Evolutionary conservation across 2,329 filamentous ascomycete species (phyloP).

Genomic region (Diplodia scrobiculata): DNA sequence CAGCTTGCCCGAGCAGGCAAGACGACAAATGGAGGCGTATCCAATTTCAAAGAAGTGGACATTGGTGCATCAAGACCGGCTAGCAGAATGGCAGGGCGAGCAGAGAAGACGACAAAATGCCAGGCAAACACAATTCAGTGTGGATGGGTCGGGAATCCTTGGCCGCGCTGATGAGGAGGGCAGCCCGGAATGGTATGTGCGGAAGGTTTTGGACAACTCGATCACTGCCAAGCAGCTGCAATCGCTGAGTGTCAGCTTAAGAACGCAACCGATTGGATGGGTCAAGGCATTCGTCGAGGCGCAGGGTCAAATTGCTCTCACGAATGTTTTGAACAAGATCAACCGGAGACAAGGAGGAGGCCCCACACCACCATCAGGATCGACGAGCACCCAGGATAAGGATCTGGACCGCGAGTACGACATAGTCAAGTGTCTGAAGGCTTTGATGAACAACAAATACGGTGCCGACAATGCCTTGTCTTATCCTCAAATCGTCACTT

Average conservation of each 20-base stretch:
- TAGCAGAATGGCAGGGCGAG: constrained; percentile 92
- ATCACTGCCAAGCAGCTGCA: constrained; percentile 89
- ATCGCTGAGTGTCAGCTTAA: constrained; percentile 88
- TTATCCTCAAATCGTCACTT: constrained; percentile 87
- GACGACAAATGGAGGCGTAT: constrained; percentile 94
- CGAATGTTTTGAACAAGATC: constrained; percentile 89
- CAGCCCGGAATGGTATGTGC: constrained; percentile 96
- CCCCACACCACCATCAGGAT: constrained; percentile 62
- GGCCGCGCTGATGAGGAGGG: constrained; percentile 89
- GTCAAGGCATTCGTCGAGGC: constrained; percentile 96
- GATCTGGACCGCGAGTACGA: constrained; percentile 92
- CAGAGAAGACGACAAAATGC: constrained; percentile 81
- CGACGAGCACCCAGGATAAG: constrained; percentile 63
- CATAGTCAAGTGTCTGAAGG: constrained; percentile 96
- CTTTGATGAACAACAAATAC: constrained; percentile 99
- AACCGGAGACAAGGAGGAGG: constrained; percentile 81
- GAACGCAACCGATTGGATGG: constrained; percentile 96
- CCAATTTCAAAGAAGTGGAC: constrained; percentile 97
- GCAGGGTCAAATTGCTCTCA: constrained; percentile 93
- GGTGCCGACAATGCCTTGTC: constrained; percentile 91
- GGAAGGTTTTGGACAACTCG: constrained; percentile 92
- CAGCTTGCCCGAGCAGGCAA: constrained; percentile 90
- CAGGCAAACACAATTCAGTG: constrained; percentile 63
- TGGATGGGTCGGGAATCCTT: constrained; percentile 68
- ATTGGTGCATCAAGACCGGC: constrained; percentile 87